Percentiles rank a stretch among this genome's conserved stretches.
Conservation (phyloP, 257 asterid genomes). For the Dorcoceras hygrometricum region DNA sequence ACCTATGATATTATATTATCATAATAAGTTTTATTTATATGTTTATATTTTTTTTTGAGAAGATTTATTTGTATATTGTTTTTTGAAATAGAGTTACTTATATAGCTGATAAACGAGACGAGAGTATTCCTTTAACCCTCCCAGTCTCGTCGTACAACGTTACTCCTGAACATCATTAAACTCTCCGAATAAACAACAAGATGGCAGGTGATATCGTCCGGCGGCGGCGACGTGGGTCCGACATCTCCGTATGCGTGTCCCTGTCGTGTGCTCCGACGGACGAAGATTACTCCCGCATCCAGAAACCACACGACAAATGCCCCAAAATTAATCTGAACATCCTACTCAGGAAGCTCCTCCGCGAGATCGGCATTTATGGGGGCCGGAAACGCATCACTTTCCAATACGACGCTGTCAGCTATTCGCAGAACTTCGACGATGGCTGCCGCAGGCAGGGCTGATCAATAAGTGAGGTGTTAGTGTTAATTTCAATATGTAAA, state of each 20-base stretch:
- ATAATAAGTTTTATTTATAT: no score
- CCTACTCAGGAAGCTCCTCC: conserved; percentile 37
- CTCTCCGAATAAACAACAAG: no score
- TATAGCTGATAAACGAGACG: no score
- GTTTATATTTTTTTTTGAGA: no score
- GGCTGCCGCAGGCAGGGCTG: conserved; percentile 27
- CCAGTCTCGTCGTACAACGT: no score
- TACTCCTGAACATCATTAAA: no score
- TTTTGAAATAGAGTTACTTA: no score
- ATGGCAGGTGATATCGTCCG: neutral
- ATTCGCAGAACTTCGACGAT: conserved; percentile 63
- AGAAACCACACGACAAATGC: neutral
- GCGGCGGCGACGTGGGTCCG: neutral
- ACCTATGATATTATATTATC: no score
- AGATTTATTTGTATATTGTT: no score
- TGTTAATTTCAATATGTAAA: no score
- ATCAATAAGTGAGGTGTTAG: no score
- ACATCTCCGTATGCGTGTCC: neutral
- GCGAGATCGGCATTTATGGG: conserved; percentile 41
- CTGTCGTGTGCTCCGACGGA: neutral
- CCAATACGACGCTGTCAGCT: conserved; percentile 61
- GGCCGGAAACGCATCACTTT: conserved; percentile 33
- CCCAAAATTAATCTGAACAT: conserved; percentile 12
- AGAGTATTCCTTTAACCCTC: no score
- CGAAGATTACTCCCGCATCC: conserved; percentile 37